Conservation (phyloP, 345 rosid genomes). For the Eucalyptus sp. region DNA sequence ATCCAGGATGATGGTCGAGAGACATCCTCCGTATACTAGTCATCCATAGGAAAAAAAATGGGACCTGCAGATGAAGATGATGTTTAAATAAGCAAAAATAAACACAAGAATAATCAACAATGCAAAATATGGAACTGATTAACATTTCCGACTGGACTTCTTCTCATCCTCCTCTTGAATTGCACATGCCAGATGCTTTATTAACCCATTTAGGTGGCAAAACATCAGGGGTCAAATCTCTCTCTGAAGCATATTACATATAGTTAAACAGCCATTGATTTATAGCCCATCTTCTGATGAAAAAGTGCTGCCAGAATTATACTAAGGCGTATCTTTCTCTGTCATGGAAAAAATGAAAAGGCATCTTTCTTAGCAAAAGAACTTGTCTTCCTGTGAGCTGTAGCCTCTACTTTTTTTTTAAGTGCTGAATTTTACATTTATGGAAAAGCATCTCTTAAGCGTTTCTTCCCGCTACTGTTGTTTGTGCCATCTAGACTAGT, state of each 20-base stretch:
- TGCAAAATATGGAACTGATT: background rate
- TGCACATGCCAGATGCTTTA: background rate
- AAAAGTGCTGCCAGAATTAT: background rate
- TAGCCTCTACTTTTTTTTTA: background rate
- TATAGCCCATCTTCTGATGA: background rate
- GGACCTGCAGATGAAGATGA: conserved; percentile 32
- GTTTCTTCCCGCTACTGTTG: background rate
- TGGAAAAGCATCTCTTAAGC: background rate
- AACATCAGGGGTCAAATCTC: background rate
- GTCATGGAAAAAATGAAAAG: background rate
- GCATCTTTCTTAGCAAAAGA: background rate
- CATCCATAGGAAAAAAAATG: conserved; percentile 80
- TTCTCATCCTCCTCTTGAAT: background rate
- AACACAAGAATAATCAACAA: background rate
- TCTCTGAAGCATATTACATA: background rate
- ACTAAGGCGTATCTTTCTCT: background rate
- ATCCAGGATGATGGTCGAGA: conserved; percentile 71
- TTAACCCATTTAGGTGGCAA: background rate
- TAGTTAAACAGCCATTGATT: background rate
- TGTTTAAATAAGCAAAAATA: background rate
- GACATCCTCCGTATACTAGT: conserved; percentile 75
- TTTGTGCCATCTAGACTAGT: background rate
- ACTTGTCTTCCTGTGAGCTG: background rate
- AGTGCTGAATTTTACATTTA: background rate
- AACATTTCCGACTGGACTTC: background rate